Base-by-base conservation (phyloP, 2,329 filamentous ascomycete species). In the Hymenotorrendiella dingleyae region DNA sequence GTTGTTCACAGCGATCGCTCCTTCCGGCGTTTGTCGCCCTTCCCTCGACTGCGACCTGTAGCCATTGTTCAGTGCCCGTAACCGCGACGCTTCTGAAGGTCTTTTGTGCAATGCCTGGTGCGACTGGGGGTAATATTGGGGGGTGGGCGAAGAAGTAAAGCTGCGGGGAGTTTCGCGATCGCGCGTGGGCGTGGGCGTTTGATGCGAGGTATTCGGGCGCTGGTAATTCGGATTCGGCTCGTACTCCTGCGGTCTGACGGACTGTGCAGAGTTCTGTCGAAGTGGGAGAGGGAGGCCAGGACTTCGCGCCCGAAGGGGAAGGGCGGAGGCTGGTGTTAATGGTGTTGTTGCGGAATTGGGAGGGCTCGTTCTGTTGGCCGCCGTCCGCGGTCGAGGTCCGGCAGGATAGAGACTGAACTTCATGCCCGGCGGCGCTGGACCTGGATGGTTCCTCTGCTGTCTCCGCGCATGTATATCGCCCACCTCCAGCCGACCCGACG, bases 61-160 rank as follows among this genome's bases (percentile, higher is more conserved):
- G 8, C 54, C 55, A 52, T 59, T 60, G 46, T 61, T 58, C 37
- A 62, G 42, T 20, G 57, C 53, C 26, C 59, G 54, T 11, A 62
- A 47, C 22, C 58, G 46, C 10, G 57, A 59, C 11, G 58, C 60
- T 28, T 63, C 60, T 4, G 60, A 63, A 3, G 53, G 57, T 24
- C 50, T 53, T 35, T 55, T 51, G 29, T 52, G 55, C 8, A 55
- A 43, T 12, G 27, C 37, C 10, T 40, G 37, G 17, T 24, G 19
- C 19, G 17, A 12, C n/a, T 22, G 37, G 14, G 14, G 21, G 20
- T 20, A 46, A 9, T 54, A 55, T 12, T 45, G 47, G 26, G 41
- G 21, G 14, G 50, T 46, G 14, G 54, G 35, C 3, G 56, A 49
- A 22, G 53, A 39, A 19, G 49, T 51, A 28, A 51, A 53, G 6